Base-by-base conservation (phyloP, 2,329 filamentous ascomycete species). In the Aspergillus novoparasiticus region DNA sequence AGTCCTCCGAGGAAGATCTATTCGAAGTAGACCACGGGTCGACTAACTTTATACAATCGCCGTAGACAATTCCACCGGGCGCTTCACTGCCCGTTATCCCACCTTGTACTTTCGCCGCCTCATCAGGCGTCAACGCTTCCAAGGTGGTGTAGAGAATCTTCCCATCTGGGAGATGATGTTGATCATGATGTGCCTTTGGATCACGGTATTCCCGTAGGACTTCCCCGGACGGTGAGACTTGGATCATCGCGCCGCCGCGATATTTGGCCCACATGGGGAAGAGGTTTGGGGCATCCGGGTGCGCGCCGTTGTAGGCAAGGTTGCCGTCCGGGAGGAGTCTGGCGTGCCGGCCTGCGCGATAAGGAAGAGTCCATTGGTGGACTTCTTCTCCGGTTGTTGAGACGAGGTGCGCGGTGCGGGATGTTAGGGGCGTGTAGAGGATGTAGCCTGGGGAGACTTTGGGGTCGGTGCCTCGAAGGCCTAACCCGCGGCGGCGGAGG, bases 251-350 rank as follows among this genome's bases (percentile, higher is more conserved):
- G 0, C 81, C 81, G 10, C 80, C 81, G 12, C 80, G 70, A 62
- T 83, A 83, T 60, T 83, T 83, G 46, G 79, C 75, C 72, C 76
- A 83, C 57, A 82, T 75, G 1, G 79, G 79, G 61, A 82, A 83
- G 6, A 76, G 72, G 8, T 68, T 69, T 6, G 79, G 78, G 3
- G 73, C 73, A 14, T 68, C 68, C 4, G 80, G 78, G 56, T 78
- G 79, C 2, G 80, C 75, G 10, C 75, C 77, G 65, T 82, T 83
- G 68, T 79, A 78, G 21, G 80, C 81, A 1, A 83, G 73, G 59
- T 79, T 80, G 4, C 81, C 80, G 48, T 82, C 79, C 14, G 75
- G 72, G 0, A 83, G 74, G 53, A 83, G 74, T n/a, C 79, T 73
- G 6, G 80, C 78, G 64, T 83, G 81, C 10, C 81, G 76, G 1